Base-by-base conservation (phyloP, 495 filamentous ascomycete species). In the Amorphotheca resinae region DNA sequence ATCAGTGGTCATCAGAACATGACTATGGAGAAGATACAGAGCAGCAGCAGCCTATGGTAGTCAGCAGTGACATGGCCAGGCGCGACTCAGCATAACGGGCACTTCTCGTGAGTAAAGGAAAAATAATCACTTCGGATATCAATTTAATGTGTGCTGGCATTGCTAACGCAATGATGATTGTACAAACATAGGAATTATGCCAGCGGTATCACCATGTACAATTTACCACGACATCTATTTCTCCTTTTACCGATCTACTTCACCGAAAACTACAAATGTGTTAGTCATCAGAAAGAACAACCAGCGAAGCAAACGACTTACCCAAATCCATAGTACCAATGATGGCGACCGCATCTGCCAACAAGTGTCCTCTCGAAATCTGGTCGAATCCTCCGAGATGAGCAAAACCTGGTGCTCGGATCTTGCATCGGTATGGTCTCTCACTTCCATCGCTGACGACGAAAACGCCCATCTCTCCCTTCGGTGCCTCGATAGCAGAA, bases 391-490 rank as follows among this genome's bases (percentile, higher is more conserved):
- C 85, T 50, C 76, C 76, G 59, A 99, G 66, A 73, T 99, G 91
- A 35, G 91, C 93, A 55, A 99, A 99, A 42, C 91, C 91, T 28
- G 91, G 91, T 26, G 93, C 88, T 51, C 91, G 77, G 55, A 99
- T 94, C 72, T 95, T 93, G 65, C 93, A 95, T 53, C 93, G 74
- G 68, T 99, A 99, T 31, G 91, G 91, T 48, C 91, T 70, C 73
- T 99, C 91, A 56, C 75, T 91, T 39, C 91, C 91, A 60, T 99
- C 91, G 60, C 80, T 86, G 48, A 99, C 93, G n/a, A 99, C 65
- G 61, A 79, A 99, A 23, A 99, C 91, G 58, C 80, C 91, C 91
- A 99, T 99, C 69, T 99, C 91, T 56, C 91, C 91, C 77, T 99
- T 99, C 42, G 91, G 91, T 16, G 91, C 91, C 69, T 99, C 91